A percentile compares a stretch with the other conserved stretches of the same genome.
These are phyloP conservation scores for Zasmidium angulare DNA, from an alignment of 2,329 filamentous ascomycete species.

Conservation along the genomic window DNA sequence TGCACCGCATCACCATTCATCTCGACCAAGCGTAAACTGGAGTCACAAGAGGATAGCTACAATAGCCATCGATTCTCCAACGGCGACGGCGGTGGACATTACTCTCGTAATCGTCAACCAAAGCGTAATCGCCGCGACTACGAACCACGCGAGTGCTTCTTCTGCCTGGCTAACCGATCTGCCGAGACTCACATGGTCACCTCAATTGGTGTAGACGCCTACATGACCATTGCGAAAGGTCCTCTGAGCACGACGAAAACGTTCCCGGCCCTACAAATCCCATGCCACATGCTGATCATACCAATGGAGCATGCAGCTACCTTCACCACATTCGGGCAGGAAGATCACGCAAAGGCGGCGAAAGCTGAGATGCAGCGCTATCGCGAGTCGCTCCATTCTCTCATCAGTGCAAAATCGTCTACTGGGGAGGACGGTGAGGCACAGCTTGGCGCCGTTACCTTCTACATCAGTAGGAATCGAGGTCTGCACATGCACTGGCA, in stretches of 20 bases:
- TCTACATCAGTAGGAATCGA: constrained; percentile 80
- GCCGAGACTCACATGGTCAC: constrained; percentile 84
- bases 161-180: constrained; percentile 86
- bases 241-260: constrained; percentile 72
- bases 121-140: constrained; percentile 15
- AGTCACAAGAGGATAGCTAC: constrained; percentile 32
- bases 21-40: constrained; percentile 54
- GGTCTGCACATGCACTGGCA: constrained; percentile 96
- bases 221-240: constrained; percentile 89
- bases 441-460: constrained; percentile 79
- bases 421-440: constrained; percentile 41
- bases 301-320: constrained; percentile 81
- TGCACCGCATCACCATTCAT: constrained; percentile 75
- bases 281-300: constrained; percentile 87
- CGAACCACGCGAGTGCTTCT: constrained; percentile 74
- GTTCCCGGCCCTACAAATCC: constrained; percentile 72
- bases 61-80: constrained; percentile 53
- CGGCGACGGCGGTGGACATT: constrained; percentile 43
- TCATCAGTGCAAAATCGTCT: constrained; percentile 56
- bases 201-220: constrained; percentile 82
- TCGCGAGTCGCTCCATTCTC: constrained; percentile 71
- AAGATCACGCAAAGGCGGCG: constrained; percentile 53
- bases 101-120: constrained; percentile 31
- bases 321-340: constrained; percentile 64
- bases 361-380: constrained; percentile 82